Percentiles rank a stretch among this genome's conserved stretches.
These are phyloP conservation scores for Podaxis mareebaensis DNA, from an alignment of 768 basidiomycete genomes.

Conservation along the genomic window DNA sequence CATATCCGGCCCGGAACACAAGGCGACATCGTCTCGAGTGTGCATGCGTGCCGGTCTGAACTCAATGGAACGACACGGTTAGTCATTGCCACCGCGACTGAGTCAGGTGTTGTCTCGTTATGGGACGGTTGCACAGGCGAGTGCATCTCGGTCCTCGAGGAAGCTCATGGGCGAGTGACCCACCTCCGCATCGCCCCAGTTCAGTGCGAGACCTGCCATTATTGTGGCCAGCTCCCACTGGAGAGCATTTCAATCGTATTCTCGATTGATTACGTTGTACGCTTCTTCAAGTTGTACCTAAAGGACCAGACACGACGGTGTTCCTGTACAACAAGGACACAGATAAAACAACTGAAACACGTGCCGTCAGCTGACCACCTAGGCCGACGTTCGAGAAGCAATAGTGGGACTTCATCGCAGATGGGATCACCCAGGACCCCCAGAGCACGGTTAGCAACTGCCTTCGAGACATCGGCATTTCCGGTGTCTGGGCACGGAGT, in stretches of 20 bases:
- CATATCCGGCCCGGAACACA: constrained; percentile 60
- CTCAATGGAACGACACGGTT: constrained; percentile 50
- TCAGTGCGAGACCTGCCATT: constrained; percentile 56
- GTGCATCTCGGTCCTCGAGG: constrained; percentile 62
- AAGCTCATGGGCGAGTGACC: constrained; percentile 56
- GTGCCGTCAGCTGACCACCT: constrained; percentile 46
- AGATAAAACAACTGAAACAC: constrained; percentile 41
- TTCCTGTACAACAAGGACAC: constrained; percentile 48
- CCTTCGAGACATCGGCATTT: constrained; percentile 56
- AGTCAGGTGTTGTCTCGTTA: constrained; percentile 67
- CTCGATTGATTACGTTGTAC: constrained; percentile 63
- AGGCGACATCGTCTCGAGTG: constrained; percentile 50
- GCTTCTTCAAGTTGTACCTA: constrained; percentile 64
- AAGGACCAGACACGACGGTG: constrained; percentile 63
- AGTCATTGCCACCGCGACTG: constrained; percentile 63
- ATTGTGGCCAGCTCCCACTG: constrained; percentile 67
- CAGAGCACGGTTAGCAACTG: constrained; percentile 50
- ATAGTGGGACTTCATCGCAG: constrained; percentile 48
- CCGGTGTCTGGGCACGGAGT: constrained; percentile 82
- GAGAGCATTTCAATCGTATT: constrained; percentile 69
- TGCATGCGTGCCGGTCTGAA: constrained; percentile 54
- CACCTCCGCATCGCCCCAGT: constrained; percentile 62
- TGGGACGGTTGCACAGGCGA: constrained; percentile 74
- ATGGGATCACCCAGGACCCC: constrained; percentile 48
- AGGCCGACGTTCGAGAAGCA: constrained; percentile 62